Conservation (phyloP, 176 grass and related monocot species). For the Musa beccarii region DNA sequence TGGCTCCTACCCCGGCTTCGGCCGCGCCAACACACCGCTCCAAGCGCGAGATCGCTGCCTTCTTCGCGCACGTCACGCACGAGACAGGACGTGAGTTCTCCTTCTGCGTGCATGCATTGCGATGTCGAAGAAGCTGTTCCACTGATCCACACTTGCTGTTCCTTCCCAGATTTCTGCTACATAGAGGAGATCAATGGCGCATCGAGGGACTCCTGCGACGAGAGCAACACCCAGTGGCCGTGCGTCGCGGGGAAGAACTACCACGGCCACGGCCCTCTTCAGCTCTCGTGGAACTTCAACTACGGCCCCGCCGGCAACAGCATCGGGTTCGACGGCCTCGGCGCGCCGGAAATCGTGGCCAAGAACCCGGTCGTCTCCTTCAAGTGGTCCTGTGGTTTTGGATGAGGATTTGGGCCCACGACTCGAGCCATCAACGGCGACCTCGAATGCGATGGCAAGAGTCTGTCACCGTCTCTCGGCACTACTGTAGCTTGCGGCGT, state of each 20-base stretch:
- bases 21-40: too few relatives aligned
- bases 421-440: conserved; percentile 48
- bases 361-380: conserved; percentile 47
- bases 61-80: too few relatives aligned
- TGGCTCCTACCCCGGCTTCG: too few relatives aligned
- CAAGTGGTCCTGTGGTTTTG: conserved; percentile 67
- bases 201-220: conserved; percentile 76
- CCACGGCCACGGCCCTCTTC: conserved; percentile 66
- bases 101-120: too few relatives aligned
- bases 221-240: conserved; percentile 30
- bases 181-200: too few relatives aligned
- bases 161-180: too few relatives aligned
- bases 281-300: conserved; percentile 92
- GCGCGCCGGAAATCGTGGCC: conserved; percentile 51
- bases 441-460: conserved; percentile 50
- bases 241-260: conserved; percentile 61
- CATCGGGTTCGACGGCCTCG: conserved; percentile 68
- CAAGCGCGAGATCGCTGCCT: too few relatives aligned
- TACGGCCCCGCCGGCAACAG: conserved; percentile 60
- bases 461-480: too few relatives aligned
- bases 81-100: too few relatives aligned
- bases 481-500: too few relatives aligned
- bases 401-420: conserved; percentile 53
- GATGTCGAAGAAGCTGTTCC: too few relatives aligned
- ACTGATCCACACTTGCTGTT: too few relatives aligned